Conservation (phyloP, 2,329 filamentous ascomycete genomes). For the Colletotrichum magnum region DNA sequence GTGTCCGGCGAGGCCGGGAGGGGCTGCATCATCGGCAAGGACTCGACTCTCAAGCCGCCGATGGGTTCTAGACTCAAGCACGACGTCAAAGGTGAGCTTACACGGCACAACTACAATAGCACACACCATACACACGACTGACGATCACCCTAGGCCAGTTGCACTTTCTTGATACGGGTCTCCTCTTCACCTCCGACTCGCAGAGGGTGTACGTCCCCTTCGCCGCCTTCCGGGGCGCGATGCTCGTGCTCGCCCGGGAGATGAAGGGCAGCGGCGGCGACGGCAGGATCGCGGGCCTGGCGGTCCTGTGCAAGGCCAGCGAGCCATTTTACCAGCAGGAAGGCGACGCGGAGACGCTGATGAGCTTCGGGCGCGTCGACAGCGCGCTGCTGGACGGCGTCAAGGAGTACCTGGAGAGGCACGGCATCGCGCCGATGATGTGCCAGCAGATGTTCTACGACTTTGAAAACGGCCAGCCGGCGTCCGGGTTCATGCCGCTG, state of each 20-base stretch:
- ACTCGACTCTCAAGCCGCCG: not conserved
- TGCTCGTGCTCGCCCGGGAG: not conserved
- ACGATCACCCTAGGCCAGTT: not conserved
- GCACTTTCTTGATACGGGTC: not conserved
- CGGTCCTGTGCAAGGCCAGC: not conserved
- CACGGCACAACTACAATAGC: not conserved
- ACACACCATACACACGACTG: not conserved
- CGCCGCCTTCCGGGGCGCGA: not conserved
- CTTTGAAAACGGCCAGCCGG: not conserved
- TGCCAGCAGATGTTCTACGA: constrained; percentile 16
- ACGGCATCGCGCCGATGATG: not conserved
- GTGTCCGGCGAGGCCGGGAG: not conserved
- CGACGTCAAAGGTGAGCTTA: not conserved
- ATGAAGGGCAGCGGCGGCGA: not conserved
- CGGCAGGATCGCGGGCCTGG: not conserved
- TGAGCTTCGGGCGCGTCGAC: not conserved
- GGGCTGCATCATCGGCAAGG: not conserved
- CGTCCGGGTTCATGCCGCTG: not conserved
- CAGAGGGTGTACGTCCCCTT: constrained; percentile 3
- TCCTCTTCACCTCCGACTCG: constrained; percentile 1
- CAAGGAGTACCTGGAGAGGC: not conserved
- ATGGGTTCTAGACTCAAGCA: accelerated
- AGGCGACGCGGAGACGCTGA: not conserved
- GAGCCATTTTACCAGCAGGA: constrained; percentile 10
- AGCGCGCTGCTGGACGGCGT: not conserved